Percentiles rank a stretch among this genome's conserved stretches.
Evolutionary conservation across 2,329 filamentous ascomycete species (phyloP).

Genomic region (Apiospora malaysiana): DNA sequence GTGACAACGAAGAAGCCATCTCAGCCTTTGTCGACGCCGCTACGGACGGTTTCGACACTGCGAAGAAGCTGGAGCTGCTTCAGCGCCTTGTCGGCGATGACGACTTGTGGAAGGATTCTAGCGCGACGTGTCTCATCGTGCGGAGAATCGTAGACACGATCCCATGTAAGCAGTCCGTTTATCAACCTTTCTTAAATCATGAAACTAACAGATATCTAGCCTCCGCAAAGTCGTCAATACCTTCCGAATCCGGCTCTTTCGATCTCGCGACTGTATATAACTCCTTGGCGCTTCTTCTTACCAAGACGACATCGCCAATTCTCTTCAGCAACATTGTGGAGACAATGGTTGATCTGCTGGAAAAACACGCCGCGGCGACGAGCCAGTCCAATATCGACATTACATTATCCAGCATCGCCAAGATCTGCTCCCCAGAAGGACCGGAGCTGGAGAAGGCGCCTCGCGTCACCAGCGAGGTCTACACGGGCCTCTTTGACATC

Average conservation of each 20-base stretch:
- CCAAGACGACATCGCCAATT: constrained; percentile 31
- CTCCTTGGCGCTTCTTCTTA: constrained; percentile 33
- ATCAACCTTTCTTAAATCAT: too few relatives aligned
- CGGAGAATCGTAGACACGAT: constrained; percentile 24
- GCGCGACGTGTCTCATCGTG: constrained; percentile 27
- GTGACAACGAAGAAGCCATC: constrained; percentile 32
- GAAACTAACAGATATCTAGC: not conserved
- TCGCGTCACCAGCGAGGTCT: constrained; percentile 45
- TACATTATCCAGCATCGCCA: constrained; percentile 53
- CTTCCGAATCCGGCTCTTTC: constrained; percentile 20
- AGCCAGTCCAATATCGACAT: constrained; percentile 64
- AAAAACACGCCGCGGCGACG: constrained; percentile 56
- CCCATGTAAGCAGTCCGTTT: constrained; percentile 8
- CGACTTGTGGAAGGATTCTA: constrained; percentile 31
- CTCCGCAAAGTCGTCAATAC: not conserved
- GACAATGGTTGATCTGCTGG: constrained; percentile 49
- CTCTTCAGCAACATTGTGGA: constrained; percentile 38
- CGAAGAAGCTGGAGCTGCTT: constrained; percentile 31
- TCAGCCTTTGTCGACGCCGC: constrained; percentile 36
- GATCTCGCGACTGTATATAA: constrained; percentile 35
- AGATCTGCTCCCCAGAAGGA: constrained; percentile 37
- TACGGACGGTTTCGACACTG: constrained; percentile 29
- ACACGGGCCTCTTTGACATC: constrained; percentile 56
- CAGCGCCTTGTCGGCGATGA: constrained; percentile 29
- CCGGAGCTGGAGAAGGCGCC: constrained; percentile 31